Base-by-base conservation (phyloP, 768 basidiomycete genomes). In the Boletus rubroflammeus region DNA sequence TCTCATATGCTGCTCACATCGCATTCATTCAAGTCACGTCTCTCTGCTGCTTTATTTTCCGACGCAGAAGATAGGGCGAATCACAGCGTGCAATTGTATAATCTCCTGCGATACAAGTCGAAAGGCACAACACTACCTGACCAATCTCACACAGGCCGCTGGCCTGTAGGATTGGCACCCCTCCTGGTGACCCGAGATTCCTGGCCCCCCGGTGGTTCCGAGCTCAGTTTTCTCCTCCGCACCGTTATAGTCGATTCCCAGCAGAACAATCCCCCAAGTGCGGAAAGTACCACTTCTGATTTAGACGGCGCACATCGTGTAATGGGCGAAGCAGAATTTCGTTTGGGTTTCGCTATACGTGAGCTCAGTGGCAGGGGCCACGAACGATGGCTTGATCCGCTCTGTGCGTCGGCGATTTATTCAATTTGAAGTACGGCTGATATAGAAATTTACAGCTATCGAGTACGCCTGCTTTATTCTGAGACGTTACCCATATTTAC, bases 201-300 rank as follows among this genome's bases (percentile, higher is more conserved):
- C 5, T 96, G 93, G 93, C 93, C 93, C 0, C 93, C 93, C 13
- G 86, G 88, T 17, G 90, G 90, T 6, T 79, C 86, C 3, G 92
- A 94, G 63, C 73, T 96, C 46, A 88, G 90, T 61, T 93, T 88
- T 71, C 83, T 86, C 59, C 73, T 96, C 40, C 73, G 92, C 49
- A 88, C 89, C 0, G 93, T 95, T 8, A 86, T 96, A 60, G 81
- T 93, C 9, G 93, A 93, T 66, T 86, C 89, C 5, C 75, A 91
- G 35, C 83, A 83, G 41, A 65, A 55, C 8, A 57, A 52, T 9
- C 29, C 50, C 35, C 28, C 34, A 25, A 66, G 57, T 38, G 31
- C 62, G 35, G 61, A 70, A 35, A 43, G 47, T 25, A 52, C 59
- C 3, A 55, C 60, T 59, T 57, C 68, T 23, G 69, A 72, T 51